phyloP scores from a whole-genome alignment of 176 grass and related monocot genomes.

The Themeda triandra region DNA sequence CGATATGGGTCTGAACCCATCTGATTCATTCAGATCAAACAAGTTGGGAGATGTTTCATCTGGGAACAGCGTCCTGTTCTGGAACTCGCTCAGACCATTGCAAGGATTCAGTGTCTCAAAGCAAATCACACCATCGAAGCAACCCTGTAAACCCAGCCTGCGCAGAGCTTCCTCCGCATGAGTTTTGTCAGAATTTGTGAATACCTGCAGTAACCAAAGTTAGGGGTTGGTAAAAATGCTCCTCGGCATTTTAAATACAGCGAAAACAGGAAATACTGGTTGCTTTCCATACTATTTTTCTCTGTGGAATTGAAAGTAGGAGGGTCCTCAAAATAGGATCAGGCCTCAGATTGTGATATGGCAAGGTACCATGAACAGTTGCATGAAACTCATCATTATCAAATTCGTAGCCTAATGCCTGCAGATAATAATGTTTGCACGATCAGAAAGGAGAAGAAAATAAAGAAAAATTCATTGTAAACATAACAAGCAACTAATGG shows the following conservation, averaged over 20 bases:
- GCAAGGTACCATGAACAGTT: slow-evolving; percentile 72
- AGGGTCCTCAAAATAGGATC: slow-evolving; percentile 60
- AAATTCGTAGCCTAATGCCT: slow-evolving; percentile 62
- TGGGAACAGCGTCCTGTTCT: neutral
- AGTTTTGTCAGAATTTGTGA: slow-evolving; percentile 66
- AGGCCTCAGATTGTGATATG: slow-evolving; percentile 57
- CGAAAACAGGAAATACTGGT: neutral
- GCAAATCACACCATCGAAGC: slow-evolving; percentile 68
- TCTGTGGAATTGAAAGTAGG: slow-evolving; percentile 62
- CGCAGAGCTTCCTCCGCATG: slow-evolving; percentile 44
- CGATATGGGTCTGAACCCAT: slow-evolving; percentile 30
- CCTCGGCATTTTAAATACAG: too few relatives aligned
- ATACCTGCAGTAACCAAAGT: slow-evolving; percentile 40
- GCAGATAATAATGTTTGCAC: neutral
- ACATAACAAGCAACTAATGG: neutral
- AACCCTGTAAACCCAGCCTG: slow-evolving; percentile 55
- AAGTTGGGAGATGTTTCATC: slow-evolving; percentile 22
- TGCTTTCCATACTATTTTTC: slow-evolving; percentile 57
- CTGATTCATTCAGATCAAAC: neutral
- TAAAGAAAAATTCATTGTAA: neutral
- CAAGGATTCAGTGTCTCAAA: slow-evolving; percentile 71
- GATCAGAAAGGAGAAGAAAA: neutral
- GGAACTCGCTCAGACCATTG: neutral
- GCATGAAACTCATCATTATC: slow-evolving; percentile 65
- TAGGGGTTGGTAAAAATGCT: slow-evolving; percentile 3